phyloP scores from a whole-genome alignment of 495 filamentous ascomycete species.

The Penicillium diatomitis region DNA sequence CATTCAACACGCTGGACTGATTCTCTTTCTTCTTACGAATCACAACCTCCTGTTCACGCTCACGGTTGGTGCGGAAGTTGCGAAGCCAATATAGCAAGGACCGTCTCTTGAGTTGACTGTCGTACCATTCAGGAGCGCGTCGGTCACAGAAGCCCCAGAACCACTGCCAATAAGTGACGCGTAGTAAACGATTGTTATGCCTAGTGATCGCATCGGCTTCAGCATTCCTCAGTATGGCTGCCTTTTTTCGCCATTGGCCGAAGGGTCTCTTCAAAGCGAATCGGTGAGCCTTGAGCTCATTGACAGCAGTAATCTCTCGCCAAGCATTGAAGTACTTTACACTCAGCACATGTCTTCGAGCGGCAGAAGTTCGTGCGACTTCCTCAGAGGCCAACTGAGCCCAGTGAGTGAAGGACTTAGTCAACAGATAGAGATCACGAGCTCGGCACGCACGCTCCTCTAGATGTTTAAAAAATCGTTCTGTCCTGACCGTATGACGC shows the following conservation, averaged over 20 bases:
- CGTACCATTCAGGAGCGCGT: conserved; percentile 45
- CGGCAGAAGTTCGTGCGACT: conserved; percentile 47
- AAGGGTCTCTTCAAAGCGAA: conserved; percentile 52
- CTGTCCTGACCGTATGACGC: conserved; percentile 40
- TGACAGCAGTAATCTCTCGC: conserved; percentile 63
- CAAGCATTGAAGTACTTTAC: conserved; percentile 70
- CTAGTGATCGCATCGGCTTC: conserved; percentile 31
- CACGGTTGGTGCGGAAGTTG: conserved; percentile 33
- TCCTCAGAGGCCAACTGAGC: conserved; percentile 52
- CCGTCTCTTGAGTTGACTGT: conserved; percentile 36
- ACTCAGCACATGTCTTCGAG: conserved; percentile 58
- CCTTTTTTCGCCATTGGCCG: conserved; percentile 42
- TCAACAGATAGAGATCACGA: conserved; percentile 56
- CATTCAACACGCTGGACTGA: conserved; percentile 20
- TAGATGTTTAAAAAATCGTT: conserved; percentile 52
- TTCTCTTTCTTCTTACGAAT: conserved; percentile 17
- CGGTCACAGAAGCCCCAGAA: conserved; percentile 45
- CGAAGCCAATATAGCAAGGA: conserved; percentile 39
- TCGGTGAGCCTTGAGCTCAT: conserved; percentile 56
- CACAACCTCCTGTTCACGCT: conserved; percentile 33
- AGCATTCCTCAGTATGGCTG: conserved; percentile 21
- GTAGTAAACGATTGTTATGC: conserved; percentile 36
- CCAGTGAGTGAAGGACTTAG: conserved; percentile 70
- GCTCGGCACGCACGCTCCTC: conserved; percentile 53
- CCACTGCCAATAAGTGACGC: conserved; percentile 46